Base-by-base conservation (phyloP, 1,284 basidiomycete genomes). In the Pyrrhoderma lamaoense region DNA sequence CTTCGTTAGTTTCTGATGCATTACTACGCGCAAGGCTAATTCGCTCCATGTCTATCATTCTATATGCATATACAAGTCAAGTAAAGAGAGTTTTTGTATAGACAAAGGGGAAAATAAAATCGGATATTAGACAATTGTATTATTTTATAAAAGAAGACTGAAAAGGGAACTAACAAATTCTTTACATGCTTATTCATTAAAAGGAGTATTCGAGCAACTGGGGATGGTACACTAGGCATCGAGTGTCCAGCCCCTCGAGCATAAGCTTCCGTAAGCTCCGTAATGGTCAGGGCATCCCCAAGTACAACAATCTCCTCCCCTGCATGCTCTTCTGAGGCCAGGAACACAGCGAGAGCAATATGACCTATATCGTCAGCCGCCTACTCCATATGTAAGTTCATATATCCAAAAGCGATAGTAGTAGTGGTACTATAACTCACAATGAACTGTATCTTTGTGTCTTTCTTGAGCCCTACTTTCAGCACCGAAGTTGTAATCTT, bases 351-450 rank as follows among this genome's bases (percentile, higher is more conserved):
- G 3, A 64, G 62, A 16, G 64, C 67, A 19, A 70, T 64, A 31
- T 57, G 58, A 2, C 71, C 70, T 38, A 72, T 70, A 53, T 72
- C 70, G 16, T 69, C 62, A 0, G 57, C 61, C n/a, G 64, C 64
- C 64, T 66, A 45, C 3, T 11, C 35, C 18, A 2, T n/a, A 35
- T 27, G 8, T 14, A 3, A 19, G 47, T 34, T 11, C 21, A 31
- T 5, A 5, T 5, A 31, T 31, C 5, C 11, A 31, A 31, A 31
- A 5, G 27, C 11, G 11, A 11, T 19, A 22, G 13, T 21, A 35
- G 18, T 21, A 23, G 18, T n/a, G 21, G 18, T 19, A 21, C 14
- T 19, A 21, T 38, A 14, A 64, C 69, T 53, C 49, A 70, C 70
- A 39, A 71, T 61, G 11, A 72, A 50, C 43, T 67, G 67, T 9